Percentiles rank a stretch among this genome's conserved stretches.
phyloP scores from a whole-genome alignment of 2,329 filamentous ascomycete species.

The Ophiosphaerella korrae region DNA sequence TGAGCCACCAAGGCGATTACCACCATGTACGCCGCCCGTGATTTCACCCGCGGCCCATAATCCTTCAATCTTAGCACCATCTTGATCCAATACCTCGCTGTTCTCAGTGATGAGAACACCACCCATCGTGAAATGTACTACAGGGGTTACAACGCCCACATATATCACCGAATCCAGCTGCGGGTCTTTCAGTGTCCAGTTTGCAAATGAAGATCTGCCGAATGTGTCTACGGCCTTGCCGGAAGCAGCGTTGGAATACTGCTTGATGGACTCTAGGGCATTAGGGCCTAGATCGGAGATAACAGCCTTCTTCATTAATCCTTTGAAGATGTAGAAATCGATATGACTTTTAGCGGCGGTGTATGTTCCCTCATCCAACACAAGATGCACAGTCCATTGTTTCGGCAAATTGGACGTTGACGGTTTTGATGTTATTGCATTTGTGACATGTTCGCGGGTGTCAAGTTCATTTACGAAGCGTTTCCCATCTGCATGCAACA shows the following conservation, averaged over 20 bases:
- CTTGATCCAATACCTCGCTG: conserved; percentile 56
- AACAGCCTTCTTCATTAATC: conserved; percentile 62
- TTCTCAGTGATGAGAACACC: conserved; percentile 63
- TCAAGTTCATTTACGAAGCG: conserved; percentile 68
- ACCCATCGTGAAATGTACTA: conserved; percentile 71
- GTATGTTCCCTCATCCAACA: conserved; percentile 65
- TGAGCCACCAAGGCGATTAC: conserved; percentile 66
- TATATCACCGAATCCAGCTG: conserved; percentile 60
- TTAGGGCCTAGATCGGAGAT: conserved; percentile 53
- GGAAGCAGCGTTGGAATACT: conserved; percentile 56
- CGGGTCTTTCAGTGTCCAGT: conserved; percentile 59
- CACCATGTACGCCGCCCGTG: conserved; percentile 67
- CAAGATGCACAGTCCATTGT: conserved; percentile 64
- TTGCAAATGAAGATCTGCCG: conserved; percentile 58
- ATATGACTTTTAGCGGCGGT: conserved; percentile 60
- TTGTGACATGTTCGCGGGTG: conserved; percentile 63
- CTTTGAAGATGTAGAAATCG: conserved; percentile 68
- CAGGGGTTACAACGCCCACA: conserved; percentile 65
- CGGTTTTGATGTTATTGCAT: conserved; percentile 54
- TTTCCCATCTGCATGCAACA: conserved; percentile 58
- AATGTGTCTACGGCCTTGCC: conserved; percentile 52
- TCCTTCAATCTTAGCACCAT: conserved; percentile 56
- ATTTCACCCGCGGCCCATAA: conserved; percentile 69
- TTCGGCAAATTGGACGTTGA: conserved; percentile 36
- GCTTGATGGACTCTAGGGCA: conserved; percentile 52